Conservation (phyloP, 1,139 yeast species). For the Petasospora fabianii region DNA sequence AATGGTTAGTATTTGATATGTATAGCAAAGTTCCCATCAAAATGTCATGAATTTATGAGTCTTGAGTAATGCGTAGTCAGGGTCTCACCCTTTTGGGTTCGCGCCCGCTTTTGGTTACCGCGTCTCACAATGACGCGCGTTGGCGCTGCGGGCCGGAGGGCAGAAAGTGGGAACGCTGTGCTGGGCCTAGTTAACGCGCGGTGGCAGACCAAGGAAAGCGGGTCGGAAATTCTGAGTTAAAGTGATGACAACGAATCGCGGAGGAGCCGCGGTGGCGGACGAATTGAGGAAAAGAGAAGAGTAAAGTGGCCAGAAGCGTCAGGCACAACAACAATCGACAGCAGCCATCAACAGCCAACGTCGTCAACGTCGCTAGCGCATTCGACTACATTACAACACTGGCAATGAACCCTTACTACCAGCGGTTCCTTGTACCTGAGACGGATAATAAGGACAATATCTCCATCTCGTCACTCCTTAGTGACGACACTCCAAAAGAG, state of each 20-base stretch:
- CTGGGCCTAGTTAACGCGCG: conserved; percentile 8
- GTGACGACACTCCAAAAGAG: conserved; percentile 1
- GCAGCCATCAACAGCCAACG: neutral
- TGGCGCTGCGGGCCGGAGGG: too few species aligned
- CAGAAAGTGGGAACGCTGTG: neutral
- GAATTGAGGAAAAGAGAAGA: too few species aligned
- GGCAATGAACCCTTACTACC: conserved; percentile 4
- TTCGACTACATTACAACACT: neutral
- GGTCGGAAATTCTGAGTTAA: neutral
- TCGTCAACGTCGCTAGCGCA: too few species aligned
- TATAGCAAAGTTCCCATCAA: too few species aligned
- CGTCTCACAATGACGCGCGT: too few species aligned
- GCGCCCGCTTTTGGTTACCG: too few species aligned
- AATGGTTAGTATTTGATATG: too few species aligned
- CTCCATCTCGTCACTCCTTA: conserved; percentile 14
- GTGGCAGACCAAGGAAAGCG: neutral
- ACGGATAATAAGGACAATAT: conserved; percentile 4
- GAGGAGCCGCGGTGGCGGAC: too few species aligned
- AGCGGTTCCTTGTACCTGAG: neutral
- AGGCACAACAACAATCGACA: neutral
- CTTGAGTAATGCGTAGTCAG: too few species aligned
- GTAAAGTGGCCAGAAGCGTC: neutral
- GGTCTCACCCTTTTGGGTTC: too few species aligned
- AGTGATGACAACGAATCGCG: neutral
- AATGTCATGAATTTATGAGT: too few species aligned